phyloP scores from a whole-genome alignment of 2,329 filamentous ascomycete species.

The Aspergillus niger region DNA sequence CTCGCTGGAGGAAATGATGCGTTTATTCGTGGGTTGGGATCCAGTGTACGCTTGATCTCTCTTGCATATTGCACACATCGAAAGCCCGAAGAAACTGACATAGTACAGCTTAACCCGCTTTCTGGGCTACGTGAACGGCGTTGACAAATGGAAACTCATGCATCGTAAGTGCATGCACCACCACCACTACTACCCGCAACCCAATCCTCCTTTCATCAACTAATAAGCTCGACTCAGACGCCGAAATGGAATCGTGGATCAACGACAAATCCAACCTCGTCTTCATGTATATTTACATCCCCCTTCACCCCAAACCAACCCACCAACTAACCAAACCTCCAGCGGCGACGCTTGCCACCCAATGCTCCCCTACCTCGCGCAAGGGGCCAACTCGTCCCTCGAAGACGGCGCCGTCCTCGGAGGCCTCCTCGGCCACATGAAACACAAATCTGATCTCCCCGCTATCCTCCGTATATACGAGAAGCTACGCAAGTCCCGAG shows the following conservation, averaged over 20 bases:
- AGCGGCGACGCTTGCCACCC: constrained; percentile 64
- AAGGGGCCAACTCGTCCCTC: constrained; percentile 67
- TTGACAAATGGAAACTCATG: constrained; percentile 71
- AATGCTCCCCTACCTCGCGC: constrained; percentile 65
- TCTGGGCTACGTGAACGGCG: constrained; percentile 55
- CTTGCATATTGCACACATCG: too few relatives aligned
- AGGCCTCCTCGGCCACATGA: constrained; percentile 56
- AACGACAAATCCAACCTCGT: constrained; percentile 55
- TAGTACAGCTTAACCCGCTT: constrained; percentile 39
- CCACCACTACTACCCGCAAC: too few relatives aligned
- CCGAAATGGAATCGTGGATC: constrained; percentile 58
- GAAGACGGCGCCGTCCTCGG: constrained; percentile 70
- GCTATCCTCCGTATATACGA: constrained; percentile 49
- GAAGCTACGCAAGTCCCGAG: constrained; percentile 49
- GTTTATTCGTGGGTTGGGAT: constrained; percentile 65
- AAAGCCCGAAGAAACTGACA: not conserved
- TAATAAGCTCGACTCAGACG: constrained; percentile 31
- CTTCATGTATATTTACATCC: constrained; percentile 33
- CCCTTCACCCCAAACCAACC: not conserved
- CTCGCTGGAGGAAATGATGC: constrained; percentile 62
- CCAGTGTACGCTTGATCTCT: constrained; percentile 44
- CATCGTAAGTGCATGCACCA: constrained; percentile 32
- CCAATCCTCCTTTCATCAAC: not conserved
- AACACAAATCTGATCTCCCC: constrained; percentile 46
- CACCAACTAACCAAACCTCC: not conserved